Base-by-base conservation (phyloP, 495 filamentous ascomycete species). In the Talaromyces trachyspermus region DNA sequence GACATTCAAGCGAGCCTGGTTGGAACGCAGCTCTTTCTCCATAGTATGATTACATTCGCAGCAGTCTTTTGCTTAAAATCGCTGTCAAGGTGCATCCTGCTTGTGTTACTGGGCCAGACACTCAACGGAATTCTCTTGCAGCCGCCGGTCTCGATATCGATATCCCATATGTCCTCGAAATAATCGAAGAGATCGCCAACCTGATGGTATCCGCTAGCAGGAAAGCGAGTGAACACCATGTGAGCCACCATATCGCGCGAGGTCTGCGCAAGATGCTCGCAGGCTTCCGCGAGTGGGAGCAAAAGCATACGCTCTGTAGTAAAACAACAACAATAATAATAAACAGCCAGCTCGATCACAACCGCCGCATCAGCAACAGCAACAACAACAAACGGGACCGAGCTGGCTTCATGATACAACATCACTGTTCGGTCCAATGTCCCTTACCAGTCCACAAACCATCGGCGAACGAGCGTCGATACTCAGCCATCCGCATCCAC, bases 1-100 rank as follows among this genome's bases (percentile, higher is more conserved):
- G 74, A 78, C 43, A 71, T 79, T 14, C 70, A 74, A 37, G 54
- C 57, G 12, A 66, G 67, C 7, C 56, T 79, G 36, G 71, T 76
- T 32, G 76, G 74, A 9, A 69, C 76, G 3, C 74, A 75, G 19
- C 54, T 74, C 11, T 79, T 78, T 49, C 63, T 76, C 9, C 71
- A 77, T 58, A 72, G 71, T 49, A 79, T 78, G 74, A 77, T 78
- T 40, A 74, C 74, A 0, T 78, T 76, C 51, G 76, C 76, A 2
- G 69, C 66, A 6, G 74, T 79, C 2, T 79, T 79, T 53, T 79
- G 3, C 52, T 79, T 24, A 79, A 79, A 46, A 71, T 78, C 22
- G 67, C 67, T 6, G 70, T 59, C 39, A 74, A 74, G 40, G 51
- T 58, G 20, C 70, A 65, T 56, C 67, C 70, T 19, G 58, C 57